Base-by-base conservation (phyloP, 2,329 filamentous ascomycete species). In the Fusarium sp. region DNA sequence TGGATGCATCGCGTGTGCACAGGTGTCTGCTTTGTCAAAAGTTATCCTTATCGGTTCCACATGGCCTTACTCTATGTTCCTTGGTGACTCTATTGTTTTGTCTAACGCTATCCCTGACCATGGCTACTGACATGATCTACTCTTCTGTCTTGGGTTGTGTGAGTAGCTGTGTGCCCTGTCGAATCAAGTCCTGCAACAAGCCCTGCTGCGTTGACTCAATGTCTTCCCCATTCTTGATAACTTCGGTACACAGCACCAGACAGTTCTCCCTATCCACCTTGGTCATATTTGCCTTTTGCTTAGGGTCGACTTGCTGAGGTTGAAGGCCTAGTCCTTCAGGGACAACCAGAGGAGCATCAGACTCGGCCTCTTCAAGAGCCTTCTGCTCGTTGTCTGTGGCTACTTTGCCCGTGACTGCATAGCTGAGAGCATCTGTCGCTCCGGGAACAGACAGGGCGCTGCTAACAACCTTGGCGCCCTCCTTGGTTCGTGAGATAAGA, bases 231-330 rank as follows among this genome's bases (percentile, higher is more conserved):
- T 83, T 84, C 76, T 85, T 85, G 45, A 91, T 75, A 63, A 92
- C 76, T 79, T 91, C 88, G 2, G 86, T 86, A 5, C 91, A 85
- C 66, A 92, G 79, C 1, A 92, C 88, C 25, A 92, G 81, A 0
- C 86, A 89, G 70, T 92, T 92, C 79, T 92, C 90, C 10, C 89
- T 85, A 75, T 92, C 90, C 7, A 89, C 83, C 68, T 84, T 85
- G 2, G 82, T 81, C 83, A 88, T 87, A 50, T 83, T 84, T 1
- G 84, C 85, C 48, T 83, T 80, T 64, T 85, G 83, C 27, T 81
- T 82, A 1, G 84, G 81, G 59, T 88, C 85, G 5, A 84, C 83
- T 68, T 87, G 87, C 74, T 86, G 87, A 58, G 87, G 87, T 75
- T 87, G 83, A 14, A 88, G 78, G 6, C 81, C 82, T 8, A 87